Evolutionary conservation across 805 yeast genomes (phyloP).

Genomic region (Metschnikowia gruessii): DNA sequence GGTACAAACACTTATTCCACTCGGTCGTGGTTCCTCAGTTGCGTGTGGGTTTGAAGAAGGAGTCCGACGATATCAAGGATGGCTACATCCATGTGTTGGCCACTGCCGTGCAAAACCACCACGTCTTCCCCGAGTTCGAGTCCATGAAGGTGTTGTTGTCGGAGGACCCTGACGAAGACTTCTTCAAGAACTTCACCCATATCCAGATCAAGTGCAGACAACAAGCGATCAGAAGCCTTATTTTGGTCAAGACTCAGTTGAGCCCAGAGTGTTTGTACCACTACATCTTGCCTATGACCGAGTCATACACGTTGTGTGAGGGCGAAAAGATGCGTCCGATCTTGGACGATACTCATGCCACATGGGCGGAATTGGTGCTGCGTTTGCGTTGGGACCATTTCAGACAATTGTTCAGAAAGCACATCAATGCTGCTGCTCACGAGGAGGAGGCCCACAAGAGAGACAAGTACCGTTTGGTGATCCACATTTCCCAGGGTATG

Average conservation of each 20-base stretch:
- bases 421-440: constrained; percentile 45
- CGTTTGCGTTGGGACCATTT: constrained; percentile 76
- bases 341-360: constrained; percentile 60
- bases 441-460: constrained; percentile 45
- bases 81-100: constrained; percentile 69
- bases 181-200: constrained; percentile 73
- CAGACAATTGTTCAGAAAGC: constrained; percentile 69
- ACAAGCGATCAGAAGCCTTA: constrained; percentile 70
- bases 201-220: constrained; percentile 85
- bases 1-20: constrained; percentile 44
- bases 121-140: constrained; percentile 47
- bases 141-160: constrained; percentile 62
- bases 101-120: constrained; percentile 52
- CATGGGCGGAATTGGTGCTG: constrained; percentile 58
- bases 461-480: constrained; percentile 57
- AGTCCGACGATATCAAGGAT: constrained; percentile 57
- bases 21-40: constrained; percentile 61
- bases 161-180: constrained; percentile 81
- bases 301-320: constrained; percentile 63
- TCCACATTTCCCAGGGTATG: constrained; percentile 52
- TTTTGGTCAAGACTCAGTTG: constrained; percentile 45
- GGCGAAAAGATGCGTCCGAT: constrained; percentile 59
- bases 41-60: constrained; percentile 60
- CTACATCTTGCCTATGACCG: constrained; percentile 80
- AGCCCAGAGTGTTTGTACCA: constrained; percentile 64